A percentile compares a stretch with the other conserved stretches of the same genome.
Evolutionary conservation across 805 yeast species (phyloP).

Genomic region (Saccharomyces mikatae): DNA sequence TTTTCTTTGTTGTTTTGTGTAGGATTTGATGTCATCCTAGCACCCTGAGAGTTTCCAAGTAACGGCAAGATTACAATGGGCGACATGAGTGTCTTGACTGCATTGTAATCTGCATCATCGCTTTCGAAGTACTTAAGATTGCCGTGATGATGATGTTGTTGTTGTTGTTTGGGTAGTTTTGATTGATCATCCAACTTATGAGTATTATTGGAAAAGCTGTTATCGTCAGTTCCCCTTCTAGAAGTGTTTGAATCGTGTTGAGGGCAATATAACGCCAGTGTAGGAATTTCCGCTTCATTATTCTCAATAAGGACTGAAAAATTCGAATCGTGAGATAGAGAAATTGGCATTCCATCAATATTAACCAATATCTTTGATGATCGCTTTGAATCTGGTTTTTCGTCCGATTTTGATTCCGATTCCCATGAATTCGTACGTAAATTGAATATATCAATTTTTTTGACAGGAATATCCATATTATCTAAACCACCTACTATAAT

Average conservation of each 20-base stretch:
- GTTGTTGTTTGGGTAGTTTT: neutral
- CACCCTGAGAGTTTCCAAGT: slow-evolving; percentile 24
- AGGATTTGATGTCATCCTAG: slow-evolving; percentile 23
- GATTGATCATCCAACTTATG: neutral
- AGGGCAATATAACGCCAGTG: slow-evolving; percentile 17
- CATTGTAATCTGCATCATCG: slow-evolving; percentile 4
- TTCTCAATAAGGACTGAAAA: slow-evolving; percentile 23
- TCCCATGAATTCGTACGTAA: slow-evolving; percentile 26
- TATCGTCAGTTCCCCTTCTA: neutral
- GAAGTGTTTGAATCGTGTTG: slow-evolving; percentile 13
- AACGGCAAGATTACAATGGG: slow-evolving; percentile 31
- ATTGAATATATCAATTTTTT: slow-evolving; percentile 24
- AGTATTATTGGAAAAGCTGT: neutral
- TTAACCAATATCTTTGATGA: slow-evolving; percentile 6
- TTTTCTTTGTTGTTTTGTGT: slow-evolving; percentile 10
- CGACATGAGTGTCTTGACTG: slow-evolving; percentile 5
- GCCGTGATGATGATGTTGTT: neutral
- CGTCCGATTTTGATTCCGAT: slow-evolving; percentile 3
- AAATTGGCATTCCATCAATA: slow-evolving; percentile 13
- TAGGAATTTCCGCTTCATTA: slow-evolving; percentile 24
- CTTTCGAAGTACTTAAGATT: neutral
- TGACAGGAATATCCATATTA: slow-evolving; percentile 22
- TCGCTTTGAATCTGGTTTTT: neutral
- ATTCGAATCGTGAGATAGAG: slow-evolving; percentile 14
- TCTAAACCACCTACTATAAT: slow-evolving; percentile 28